Evolutionary conservation across 2,329 filamentous ascomycete genomes (phyloP).

Genomic region (Aureobasidium sp.): DNA sequence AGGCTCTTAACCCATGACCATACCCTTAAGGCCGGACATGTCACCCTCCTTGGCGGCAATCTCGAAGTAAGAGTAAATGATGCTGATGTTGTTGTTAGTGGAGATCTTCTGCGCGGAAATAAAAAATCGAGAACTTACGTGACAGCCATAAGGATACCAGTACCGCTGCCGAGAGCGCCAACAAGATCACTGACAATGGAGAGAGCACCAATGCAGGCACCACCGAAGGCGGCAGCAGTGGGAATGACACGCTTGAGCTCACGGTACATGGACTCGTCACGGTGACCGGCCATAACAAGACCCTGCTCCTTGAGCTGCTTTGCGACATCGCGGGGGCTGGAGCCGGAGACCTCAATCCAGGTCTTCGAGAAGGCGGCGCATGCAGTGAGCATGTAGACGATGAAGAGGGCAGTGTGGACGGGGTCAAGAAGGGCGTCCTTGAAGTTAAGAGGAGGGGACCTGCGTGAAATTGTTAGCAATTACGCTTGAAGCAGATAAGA

Average conservation of each 20-base stretch:
- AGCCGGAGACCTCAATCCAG: constrained; percentile 99
- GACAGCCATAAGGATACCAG: constrained; percentile 94
- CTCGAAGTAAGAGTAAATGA: constrained; percentile 99
- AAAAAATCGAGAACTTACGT: constrained; percentile 61
- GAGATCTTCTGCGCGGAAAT: background rate
- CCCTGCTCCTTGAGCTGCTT: constrained; percentile 99
- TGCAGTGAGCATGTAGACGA: constrained; percentile 94
- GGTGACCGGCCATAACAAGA: constrained; percentile 97
- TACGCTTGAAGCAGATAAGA: background rate
- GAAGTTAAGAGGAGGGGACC: constrained; percentile 78
- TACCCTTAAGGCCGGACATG: constrained; percentile 66
- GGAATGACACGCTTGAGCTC: constrained; percentile 99
- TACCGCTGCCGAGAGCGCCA: constrained; percentile 91
- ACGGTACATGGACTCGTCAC: constrained; percentile 99
- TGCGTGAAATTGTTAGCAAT: background rate
- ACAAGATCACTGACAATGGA: constrained; percentile 93
- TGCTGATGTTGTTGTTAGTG: constrained; percentile 48
- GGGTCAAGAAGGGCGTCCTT: constrained; percentile 94
- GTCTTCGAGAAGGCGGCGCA: constrained; percentile 99
- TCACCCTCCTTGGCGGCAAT: constrained; percentile 98
- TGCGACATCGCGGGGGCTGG: constrained; percentile 92
- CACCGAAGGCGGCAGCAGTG: constrained; percentile 94
- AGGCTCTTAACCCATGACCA: constrained; percentile 45
- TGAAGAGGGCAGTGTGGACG: constrained; percentile 92
- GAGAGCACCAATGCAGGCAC: constrained; percentile 96